Evolutionary conservation across 768 basidiomycete genomes (phyloP).

Genomic region (Boletus pseudopeckii): DNA sequence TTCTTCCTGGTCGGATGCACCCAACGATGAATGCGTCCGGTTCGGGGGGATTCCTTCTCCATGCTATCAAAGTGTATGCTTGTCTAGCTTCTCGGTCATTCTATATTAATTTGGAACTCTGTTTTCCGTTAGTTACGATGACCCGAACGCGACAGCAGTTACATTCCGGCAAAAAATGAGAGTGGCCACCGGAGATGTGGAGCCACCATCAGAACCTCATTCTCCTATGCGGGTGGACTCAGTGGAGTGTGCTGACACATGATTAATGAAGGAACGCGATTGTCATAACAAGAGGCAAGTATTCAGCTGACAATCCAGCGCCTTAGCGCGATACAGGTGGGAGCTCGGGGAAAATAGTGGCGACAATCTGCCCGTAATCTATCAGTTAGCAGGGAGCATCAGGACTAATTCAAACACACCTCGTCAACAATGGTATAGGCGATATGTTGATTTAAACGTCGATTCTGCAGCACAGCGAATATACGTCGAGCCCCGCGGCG

Average conservation of each 20-base stretch:
- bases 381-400: constrained; percentile 2
- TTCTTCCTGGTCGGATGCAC: constrained; percentile 95
- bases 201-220: constrained; percentile 1
- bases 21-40: constrained; percentile 91
- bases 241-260: constrained; percentile 3
- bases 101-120: background rate
- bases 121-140: constrained; percentile 51
- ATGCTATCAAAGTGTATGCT: constrained; percentile 79
- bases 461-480: constrained; percentile 92
- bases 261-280: background rate
- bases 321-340: constrained; percentile 12
- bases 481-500: constrained; percentile 88
- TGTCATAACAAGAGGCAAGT: background rate
- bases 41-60: constrained; percentile 83
- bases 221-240: constrained; percentile 19
- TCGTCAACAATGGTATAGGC: constrained; percentile 87
- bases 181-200: constrained; percentile 9
- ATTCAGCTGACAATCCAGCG: background rate
- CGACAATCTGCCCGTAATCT: constrained; percentile 43
- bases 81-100: background rate
- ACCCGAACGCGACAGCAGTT: constrained; percentile 57
- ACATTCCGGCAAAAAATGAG: constrained; percentile 42
- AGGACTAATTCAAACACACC: constrained; percentile 41
- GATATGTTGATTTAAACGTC: constrained; percentile 91
- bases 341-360: constrained; percentile 58